phyloP scores from a whole-genome alignment of 345 rosid genomes.

The Bruguiera sexangula region DNA sequence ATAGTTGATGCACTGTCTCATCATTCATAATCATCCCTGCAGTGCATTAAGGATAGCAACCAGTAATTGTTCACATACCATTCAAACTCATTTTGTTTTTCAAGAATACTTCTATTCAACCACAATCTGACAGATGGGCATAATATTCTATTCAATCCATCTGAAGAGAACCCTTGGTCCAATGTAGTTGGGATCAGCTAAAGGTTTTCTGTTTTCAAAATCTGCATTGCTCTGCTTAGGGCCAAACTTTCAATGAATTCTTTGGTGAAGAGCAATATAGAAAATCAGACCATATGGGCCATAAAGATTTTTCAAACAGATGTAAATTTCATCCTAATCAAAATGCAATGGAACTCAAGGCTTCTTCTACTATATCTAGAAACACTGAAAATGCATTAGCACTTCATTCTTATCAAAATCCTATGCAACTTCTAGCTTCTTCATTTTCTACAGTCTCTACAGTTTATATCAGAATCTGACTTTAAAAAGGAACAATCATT shows the following conservation, averaged over 20 bases:
- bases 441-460: not conserved
- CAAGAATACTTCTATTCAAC: not conserved
- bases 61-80: conserved; percentile 10
- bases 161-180: not conserved
- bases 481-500: not conserved
- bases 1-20: conserved; percentile 85
- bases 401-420: not conserved
- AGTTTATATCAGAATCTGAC: conserved; percentile 4
- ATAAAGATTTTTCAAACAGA: not conserved
- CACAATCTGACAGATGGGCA: not conserved
- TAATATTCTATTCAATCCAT: not conserved
- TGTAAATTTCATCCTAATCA: not conserved
- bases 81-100: not conserved
- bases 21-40: conserved; percentile 89
- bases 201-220: not conserved
- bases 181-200: not conserved
- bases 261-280: not conserved
- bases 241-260: not conserved
- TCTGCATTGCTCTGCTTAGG: not conserved
- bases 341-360: not conserved
- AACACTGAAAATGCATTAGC: not conserved
- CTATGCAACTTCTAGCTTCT: not conserved
- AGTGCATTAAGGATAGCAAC: conserved; percentile 16
- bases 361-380: not conserved
- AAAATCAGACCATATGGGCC: not conserved